Base-by-base conservation (phyloP, 1,139 yeast genomes). In the Suhomyces atakaporum region DNA sequence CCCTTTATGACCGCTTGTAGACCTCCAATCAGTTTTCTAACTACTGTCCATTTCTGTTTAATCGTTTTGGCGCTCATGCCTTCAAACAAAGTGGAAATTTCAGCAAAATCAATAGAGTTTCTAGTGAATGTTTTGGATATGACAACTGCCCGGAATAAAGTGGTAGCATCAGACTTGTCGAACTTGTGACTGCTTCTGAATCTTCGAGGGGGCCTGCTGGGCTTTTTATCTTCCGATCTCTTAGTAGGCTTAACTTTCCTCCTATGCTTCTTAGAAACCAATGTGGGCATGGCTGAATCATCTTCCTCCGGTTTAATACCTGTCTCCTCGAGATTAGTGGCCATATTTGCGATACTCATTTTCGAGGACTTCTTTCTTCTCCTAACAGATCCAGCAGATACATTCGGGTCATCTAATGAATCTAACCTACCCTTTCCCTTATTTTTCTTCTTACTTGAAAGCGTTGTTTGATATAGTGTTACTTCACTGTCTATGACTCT, bases 31-130 rank as follows among this genome's bases (percentile, higher is more conserved):
- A 61, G 66, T 42, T 73, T 75, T 27, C 87, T 66, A 7, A 81
- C 65, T 9, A 68, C 63, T 0, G 81, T 76, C 95, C 95, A 86
- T 41, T 73, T 75, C 30, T 75, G 71, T 36, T 68, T 69, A 11
- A 81, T 70, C 1, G 69, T 62, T 2, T 65, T 60, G 3, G 60
- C 58, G 16, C 54, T 62, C 26, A 61, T 50, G 12, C 60, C 72
- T 1, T 55, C 63, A 43, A 82, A 69, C 4, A 73, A 58, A 0
- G 52, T 50, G 0, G 81, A 67, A n/a, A 85, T 76, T 29, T 66
- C 54, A 0, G 66, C 68, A 77, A 87, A 86, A 43, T 80, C 80
- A 26, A 81, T 79, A 3, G 63, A 58, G 3, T 69, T 67, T 40
- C 73, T 64, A 31, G 66, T 56, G 42, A 75, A 63, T 1, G 86